phyloP scores from a whole-genome alignment of 202 grass and related monocot genomes.

The Schoenoplectus tabernaemontani region DNA sequence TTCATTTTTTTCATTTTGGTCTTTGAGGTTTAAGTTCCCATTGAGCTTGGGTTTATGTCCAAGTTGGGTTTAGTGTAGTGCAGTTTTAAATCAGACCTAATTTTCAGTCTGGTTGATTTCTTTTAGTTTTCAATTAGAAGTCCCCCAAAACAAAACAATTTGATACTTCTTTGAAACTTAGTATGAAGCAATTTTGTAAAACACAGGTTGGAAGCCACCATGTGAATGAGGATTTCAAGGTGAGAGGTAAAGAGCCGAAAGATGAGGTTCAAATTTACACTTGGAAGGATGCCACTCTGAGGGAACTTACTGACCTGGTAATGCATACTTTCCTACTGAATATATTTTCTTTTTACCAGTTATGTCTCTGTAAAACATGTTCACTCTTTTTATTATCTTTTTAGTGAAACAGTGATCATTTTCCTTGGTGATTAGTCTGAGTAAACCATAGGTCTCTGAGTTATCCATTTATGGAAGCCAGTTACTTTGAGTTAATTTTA shows the following conservation, averaged over 20 bases:
- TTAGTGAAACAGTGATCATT: background rate
- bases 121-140: background rate
- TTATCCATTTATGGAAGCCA: background rate
- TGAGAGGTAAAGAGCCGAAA: slow-evolving; percentile 96
- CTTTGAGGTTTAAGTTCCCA: background rate
- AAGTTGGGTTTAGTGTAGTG: background rate
- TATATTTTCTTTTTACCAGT: background rate
- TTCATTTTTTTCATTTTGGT: background rate
- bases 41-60: background rate
- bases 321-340: background rate
- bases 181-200: background rate
- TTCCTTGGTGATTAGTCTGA: background rate
- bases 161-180: background rate
- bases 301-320: slow-evolving; percentile 93
- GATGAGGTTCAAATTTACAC: slow-evolving; percentile 99
- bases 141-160: background rate
- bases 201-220: slow-evolving; percentile 65
- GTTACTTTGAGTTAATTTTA: background rate
- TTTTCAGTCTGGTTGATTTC: background rate
- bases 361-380: background rate
- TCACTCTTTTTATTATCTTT: background rate
- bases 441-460: background rate
- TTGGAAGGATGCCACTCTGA: slow-evolving; percentile 92
- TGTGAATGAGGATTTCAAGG: slow-evolving; percentile 76
- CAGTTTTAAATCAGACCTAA: background rate